Base-by-base conservation (phyloP, 495 filamentous ascomycete species). In the Penicillium herquei region DNA sequence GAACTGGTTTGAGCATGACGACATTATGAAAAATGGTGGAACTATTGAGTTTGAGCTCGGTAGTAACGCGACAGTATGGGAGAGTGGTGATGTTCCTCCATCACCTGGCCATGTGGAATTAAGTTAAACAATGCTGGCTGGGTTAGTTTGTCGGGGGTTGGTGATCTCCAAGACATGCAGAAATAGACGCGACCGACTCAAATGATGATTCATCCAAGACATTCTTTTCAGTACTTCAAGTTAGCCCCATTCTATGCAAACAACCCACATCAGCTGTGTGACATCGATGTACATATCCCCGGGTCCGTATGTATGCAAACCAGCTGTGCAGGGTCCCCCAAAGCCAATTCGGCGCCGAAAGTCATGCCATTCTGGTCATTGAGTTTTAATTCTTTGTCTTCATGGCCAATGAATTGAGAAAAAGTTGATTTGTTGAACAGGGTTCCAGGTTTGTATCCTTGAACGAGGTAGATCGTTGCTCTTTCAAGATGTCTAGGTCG, bases 1-100 rank as follows among this genome's bases (percentile, higher is more conserved):
- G 68, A 76, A 79, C 37, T 88, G 86, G 86, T 70, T 88, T 12
- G 74, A 76, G 45, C 87, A 84, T 77, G 69, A 80, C 6, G 84
- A 89, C 60, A 61, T 87, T 12, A 88, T 89, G 70, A 77, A 68
- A 1, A 70, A 85, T 40, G 85, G 85, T 6, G 85, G 86, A 0
- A 78, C 67, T 2, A 64, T 88, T 58, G 81, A 88, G 48, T 88
- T 88, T 68, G 78, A 79, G 6, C 70, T 88, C 11, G 86, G 85
- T 0, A 18, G 64, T 4, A 71, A 83, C 48, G 74, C 76, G 16
- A 75, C 41, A 32, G 57, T 70, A 21, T 87, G 84, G 85, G 79
- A 81, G 30, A 82, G 78, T 33, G 84, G 84, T 0, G 69, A 68
- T 50, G 65, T 78, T 47, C 86, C 87, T n/a, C 85, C 82, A 2